phyloP scores from a whole-genome alignment of 306 rosid genomes.

The Corylus heterophylla region DNA sequence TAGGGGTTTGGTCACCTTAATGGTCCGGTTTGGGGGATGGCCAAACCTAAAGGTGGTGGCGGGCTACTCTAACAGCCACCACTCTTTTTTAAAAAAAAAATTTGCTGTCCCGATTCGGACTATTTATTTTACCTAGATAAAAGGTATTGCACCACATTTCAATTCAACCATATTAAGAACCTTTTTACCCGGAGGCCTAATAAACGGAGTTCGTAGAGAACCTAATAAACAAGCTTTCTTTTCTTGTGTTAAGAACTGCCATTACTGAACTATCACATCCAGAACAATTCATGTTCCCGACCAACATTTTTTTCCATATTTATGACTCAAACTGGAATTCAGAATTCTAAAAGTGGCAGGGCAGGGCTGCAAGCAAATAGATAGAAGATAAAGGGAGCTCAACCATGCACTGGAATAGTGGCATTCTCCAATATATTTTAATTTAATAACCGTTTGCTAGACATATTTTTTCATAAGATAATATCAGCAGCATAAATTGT shows the following conservation, averaged over 20 bases:
- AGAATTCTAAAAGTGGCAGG: no score
- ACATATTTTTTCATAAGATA: background rate
- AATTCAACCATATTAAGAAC: background rate
- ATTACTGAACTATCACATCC: background rate
- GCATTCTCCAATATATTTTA: background rate
- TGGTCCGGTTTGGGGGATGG: no score
- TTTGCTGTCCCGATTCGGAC: no score
- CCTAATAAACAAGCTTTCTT: background rate
- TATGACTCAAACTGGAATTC: no score
- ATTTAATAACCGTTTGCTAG: background rate
- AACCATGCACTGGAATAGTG: background rate
- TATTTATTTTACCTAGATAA: no score
- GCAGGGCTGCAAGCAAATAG: background rate
- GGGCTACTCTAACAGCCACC: no score
- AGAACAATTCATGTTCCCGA: background rate
- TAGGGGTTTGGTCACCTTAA: no score
- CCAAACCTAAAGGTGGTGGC: no score
- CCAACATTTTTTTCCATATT: background rate
- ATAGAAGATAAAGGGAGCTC: background rate
- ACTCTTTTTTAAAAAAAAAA: no score
- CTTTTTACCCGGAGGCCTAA: background rate
- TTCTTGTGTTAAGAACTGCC: background rate
- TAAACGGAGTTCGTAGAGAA: background rate
- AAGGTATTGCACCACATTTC: no score
- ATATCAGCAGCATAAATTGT: background rate